Conservation (phyloP, 257 asterid genomes). For the Leptodermis oblonga region DNA sequence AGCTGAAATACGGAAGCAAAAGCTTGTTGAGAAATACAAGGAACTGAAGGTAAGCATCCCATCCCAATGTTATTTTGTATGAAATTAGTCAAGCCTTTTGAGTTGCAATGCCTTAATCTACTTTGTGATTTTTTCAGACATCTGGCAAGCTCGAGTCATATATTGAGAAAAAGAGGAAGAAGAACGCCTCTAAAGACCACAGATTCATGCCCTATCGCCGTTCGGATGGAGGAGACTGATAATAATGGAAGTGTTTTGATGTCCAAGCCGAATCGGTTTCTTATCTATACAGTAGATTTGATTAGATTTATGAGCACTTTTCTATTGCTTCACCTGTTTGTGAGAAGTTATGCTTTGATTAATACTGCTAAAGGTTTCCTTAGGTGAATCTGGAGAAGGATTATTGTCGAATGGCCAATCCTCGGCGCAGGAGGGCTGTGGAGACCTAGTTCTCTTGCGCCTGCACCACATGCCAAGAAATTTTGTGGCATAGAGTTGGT, state of each 20-base stretch:
- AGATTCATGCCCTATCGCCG: conserved; percentile 82
- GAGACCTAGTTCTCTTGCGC: too few species aligned
- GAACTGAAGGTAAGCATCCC: conserved; percentile 62
- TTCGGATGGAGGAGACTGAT: conserved; percentile 25
- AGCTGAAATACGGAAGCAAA: conserved; percentile 75
- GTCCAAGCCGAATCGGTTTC: too few species aligned
- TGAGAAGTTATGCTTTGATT: too few species aligned
- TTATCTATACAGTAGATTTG: too few species aligned
- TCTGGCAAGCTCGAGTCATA: conserved; percentile 80
- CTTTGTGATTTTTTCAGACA: conserved; percentile 38
- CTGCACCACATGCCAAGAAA: too few species aligned
- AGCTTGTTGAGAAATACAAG: conserved; percentile 62
- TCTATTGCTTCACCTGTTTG: too few species aligned
- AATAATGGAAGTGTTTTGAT: not conserved
- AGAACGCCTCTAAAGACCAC: conserved; percentile 87
- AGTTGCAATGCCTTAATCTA: not conserved
- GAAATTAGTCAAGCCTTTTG: not conserved
- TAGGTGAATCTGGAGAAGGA: too few species aligned
- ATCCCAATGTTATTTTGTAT: not conserved
- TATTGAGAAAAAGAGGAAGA: conserved; percentile 76
- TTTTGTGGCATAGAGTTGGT: too few species aligned
- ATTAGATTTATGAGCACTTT: too few species aligned
- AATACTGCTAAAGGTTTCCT: too few species aligned
- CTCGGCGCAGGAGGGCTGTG: too few species aligned
- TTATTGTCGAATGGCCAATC: too few species aligned